Evolutionary conservation across 495 filamentous ascomycete species (phyloP).

Genomic region (Penicillium coprophilum): DNA sequence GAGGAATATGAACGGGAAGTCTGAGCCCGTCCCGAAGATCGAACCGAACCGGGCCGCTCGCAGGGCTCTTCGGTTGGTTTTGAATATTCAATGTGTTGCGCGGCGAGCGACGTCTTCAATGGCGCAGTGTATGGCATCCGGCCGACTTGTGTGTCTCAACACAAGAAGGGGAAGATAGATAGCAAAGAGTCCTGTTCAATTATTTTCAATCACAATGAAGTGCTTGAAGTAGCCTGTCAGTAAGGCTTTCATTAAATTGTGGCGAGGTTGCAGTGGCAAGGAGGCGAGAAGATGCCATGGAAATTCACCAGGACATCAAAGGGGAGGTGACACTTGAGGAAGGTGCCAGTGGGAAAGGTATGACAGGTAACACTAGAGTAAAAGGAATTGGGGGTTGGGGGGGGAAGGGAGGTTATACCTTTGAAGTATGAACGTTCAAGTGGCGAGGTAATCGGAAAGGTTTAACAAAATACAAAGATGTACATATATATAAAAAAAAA

Average conservation of each 20-base stretch:
- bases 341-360: constrained; percentile 26
- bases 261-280: constrained; percentile 13
- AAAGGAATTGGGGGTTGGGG: constrained; percentile 13
- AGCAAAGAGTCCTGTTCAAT: constrained; percentile 3
- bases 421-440: constrained; percentile 14
- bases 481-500: neutral
- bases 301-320: neutral
- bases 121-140: constrained; percentile 96
- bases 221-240: constrained; percentile 1
- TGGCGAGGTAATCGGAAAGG: constrained; percentile 9
- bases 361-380: constrained; percentile 30
- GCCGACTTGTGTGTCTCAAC: constrained; percentile 48
- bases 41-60: constrained; percentile 39
- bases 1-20: constrained; percentile 77
- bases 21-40: constrained; percentile 46
- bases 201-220: constrained; percentile 12
- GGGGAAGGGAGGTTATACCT: constrained; percentile 24
- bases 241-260: constrained; percentile 15
- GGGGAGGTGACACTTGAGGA: constrained; percentile 24
- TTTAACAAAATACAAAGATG: constrained; percentile 15
- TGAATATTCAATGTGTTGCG: constrained; percentile 63
- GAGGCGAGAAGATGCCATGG: constrained; percentile 13
- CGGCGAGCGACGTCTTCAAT: constrained; percentile 73
- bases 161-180: constrained; percentile 28
- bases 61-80: constrained; percentile 55